A percentile compares a stretch with the other conserved stretches of the same genome.
Evolutionary conservation across 306 rosid genomes (phyloP).

Genomic region (Casuarina glauca): DNA sequence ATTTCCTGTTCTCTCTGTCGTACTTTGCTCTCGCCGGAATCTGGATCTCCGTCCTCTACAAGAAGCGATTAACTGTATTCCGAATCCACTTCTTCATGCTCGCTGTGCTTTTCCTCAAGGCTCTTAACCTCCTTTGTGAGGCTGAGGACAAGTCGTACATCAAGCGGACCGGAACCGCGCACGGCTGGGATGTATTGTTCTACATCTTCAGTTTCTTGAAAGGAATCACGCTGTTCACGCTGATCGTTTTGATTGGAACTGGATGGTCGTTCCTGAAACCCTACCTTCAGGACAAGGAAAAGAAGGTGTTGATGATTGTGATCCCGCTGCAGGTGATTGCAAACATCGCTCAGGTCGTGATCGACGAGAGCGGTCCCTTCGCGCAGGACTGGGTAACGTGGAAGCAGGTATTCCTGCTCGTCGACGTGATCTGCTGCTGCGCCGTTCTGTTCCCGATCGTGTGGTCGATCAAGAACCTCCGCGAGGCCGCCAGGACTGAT

Average conservation of each 20-base stretch:
- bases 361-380: slow-evolving; percentile 83
- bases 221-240: slow-evolving; percentile 78
- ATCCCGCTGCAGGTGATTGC: slow-evolving; percentile 90
- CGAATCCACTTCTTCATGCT: slow-evolving; percentile 92
- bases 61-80: slow-evolving; percentile 74
- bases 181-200: slow-evolving; percentile 94
- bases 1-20: slow-evolving; percentile 56
- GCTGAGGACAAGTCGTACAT: slow-evolving; percentile 91
- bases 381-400: slow-evolving; percentile 82
- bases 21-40: slow-evolving; percentile 54
- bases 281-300: slow-evolving; percentile 83
- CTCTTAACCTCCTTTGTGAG: slow-evolving; percentile 75
- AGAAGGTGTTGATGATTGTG: slow-evolving; percentile 91
- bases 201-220: slow-evolving; percentile 86
- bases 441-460: slow-evolving; percentile 93
- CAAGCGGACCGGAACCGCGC: slow-evolving; percentile 85
- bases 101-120: slow-evolving; percentile 71
- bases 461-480: slow-evolving; percentile 94
- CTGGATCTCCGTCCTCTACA: slow-evolving; percentile 70
- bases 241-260: slow-evolving; percentile 86
- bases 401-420: slow-evolving; percentile 88
- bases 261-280: slow-evolving; percentile 98
- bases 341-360: slow-evolving; percentile 82
- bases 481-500: slow-evolving; percentile 89
- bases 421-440: slow-evolving; percentile 90